Conservation (phyloP, 2,329 filamentous ascomycete genomes). For the Mycocentrospora acerina region DNA sequence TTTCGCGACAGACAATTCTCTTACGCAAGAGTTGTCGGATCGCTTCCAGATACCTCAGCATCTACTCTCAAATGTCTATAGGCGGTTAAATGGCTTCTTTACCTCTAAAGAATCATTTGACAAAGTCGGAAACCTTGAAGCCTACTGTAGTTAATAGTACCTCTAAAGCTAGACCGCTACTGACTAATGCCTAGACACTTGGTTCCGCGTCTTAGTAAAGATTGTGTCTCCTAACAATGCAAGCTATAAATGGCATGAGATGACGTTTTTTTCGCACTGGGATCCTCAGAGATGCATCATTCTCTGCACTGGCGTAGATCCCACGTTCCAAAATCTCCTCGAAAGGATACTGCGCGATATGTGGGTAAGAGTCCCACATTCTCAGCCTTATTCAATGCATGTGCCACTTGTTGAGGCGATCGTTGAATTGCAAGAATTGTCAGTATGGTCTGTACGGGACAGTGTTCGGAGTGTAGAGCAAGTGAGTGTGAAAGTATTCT, state of each 20-base stretch:
- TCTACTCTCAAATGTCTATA: too few relatives aligned
- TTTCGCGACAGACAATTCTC: too few relatives aligned
- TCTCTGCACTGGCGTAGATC: constrained; percentile 11
- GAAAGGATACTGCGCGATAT: constrained; percentile 3
- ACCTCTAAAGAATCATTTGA: too few relatives aligned
- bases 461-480: constrained; percentile 14
- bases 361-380: constrained; percentile 1
- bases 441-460: constrained; percentile 19
- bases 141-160: too few relatives aligned
- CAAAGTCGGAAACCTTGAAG: too few relatives aligned
- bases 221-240: neutral
- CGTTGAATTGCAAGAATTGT: constrained; percentile 9
- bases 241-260: constrained; percentile 18
- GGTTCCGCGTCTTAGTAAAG: constrained; percentile 18
- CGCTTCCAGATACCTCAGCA: too few relatives aligned
- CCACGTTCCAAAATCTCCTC: constrained; percentile 6
- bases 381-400: constrained; percentile 11
- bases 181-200: too few relatives aligned
- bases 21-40: too few relatives aligned
- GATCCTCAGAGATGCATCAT: neutral
- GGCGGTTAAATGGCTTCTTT: too few relatives aligned
- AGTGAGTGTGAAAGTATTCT: constrained; percentile 5
- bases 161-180: too few relatives aligned
- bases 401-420: constrained; percentile 16
- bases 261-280: constrained; percentile 20